These are phyloP conservation scores for Annulohypoxylon nitens DNA, from an alignment of 495 filamentous ascomycete species.

Conservation along the genomic window DNA sequence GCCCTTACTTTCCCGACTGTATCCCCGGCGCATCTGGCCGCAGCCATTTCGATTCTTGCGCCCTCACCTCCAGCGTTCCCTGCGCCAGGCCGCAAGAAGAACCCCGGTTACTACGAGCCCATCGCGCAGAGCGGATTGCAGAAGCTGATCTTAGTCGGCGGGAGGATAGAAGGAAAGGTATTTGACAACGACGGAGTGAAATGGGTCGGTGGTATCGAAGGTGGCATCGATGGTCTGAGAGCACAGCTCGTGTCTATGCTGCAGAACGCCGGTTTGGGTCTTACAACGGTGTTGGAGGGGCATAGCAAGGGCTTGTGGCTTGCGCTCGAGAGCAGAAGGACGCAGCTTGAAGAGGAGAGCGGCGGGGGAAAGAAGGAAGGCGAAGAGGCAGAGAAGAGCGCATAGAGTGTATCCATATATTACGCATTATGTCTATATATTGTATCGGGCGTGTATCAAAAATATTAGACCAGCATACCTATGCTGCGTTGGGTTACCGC, in stretches of 20 bases:
- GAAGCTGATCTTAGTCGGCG: constrained; percentile 88
- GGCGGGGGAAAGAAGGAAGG: constrained; percentile 52
- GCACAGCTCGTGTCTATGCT: constrained; percentile 83
- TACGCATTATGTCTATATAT: constrained; percentile 4
- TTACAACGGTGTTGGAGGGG: constrained; percentile 81
- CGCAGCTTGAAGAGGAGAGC: constrained; percentile 81
- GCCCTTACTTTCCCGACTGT: constrained; percentile 84
- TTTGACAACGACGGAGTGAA: constrained; percentile 84
- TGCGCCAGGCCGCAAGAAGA: constrained; percentile 77
- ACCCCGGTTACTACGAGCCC: constrained; percentile 83
- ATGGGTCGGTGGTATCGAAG: constrained; percentile 87
- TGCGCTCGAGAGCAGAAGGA: constrained; percentile 82
- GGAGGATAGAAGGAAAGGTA: constrained; percentile 81
- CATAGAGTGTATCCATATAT: constrained; percentile 26
- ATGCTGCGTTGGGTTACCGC: background rate
- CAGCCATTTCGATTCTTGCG: constrained; percentile 78
- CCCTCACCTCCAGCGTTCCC: constrained; percentile 80
- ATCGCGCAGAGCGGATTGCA: constrained; percentile 81
- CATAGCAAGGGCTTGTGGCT: constrained; percentile 83
- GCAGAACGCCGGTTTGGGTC: constrained; percentile 77
- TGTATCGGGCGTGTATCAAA: constrained; percentile 2
- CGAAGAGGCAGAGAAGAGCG: constrained; percentile 48
- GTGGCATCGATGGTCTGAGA: constrained; percentile 83
- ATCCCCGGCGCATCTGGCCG: constrained; percentile 83
- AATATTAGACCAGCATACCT: background rate